Evolutionary conservation across 2,329 filamentous ascomycete genomes (phyloP).

Genomic region (Calonectria crousiana): DNA sequence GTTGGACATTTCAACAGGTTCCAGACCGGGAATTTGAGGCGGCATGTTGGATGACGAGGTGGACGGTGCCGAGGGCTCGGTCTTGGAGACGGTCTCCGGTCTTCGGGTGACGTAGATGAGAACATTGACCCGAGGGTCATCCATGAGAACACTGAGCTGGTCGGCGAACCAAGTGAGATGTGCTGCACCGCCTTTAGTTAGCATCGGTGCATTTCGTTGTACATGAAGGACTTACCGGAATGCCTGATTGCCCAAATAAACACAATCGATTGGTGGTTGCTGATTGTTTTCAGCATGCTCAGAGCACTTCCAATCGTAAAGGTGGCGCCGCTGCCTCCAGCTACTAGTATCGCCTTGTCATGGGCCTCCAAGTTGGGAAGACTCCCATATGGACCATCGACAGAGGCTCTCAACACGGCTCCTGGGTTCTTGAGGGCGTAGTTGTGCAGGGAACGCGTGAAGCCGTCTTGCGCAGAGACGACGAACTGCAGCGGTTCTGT

Average conservation of each 20-base stretch:
- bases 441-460: slow-evolving; percentile 67
- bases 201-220: not conserved
- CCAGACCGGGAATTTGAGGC: not conserved
- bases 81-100: slow-evolving; percentile 26
- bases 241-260: slow-evolving; percentile 57
- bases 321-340: slow-evolving; percentile 71
- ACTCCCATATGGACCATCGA: slow-evolving; percentile 71
- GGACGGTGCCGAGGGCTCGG: slow-evolving; percentile 20
- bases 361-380: slow-evolving; percentile 64
- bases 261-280: slow-evolving; percentile 45
- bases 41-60: slow-evolving; percentile 27
- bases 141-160: slow-evolving; percentile 49
- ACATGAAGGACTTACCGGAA: slow-evolving; percentile 44
- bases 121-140: slow-evolving; percentile 46
- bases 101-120: slow-evolving; percentile 52
- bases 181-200: slow-evolving; percentile 38
- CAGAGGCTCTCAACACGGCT: slow-evolving; percentile 60
- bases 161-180: slow-evolving; percentile 53
- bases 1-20: slow-evolving; percentile 22
- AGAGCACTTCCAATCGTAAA: slow-evolving; percentile 61
- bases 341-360: slow-evolving; percentile 69
- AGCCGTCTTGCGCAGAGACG: slow-evolving; percentile 69
- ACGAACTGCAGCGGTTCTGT: slow-evolving; percentile 68
- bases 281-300: slow-evolving; percentile 48
- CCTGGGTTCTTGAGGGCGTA: slow-evolving; percentile 65